Evolutionary conservation across 768 basidiomycete species (phyloP).

Genomic region (Coprinellus aureogranulatus): DNA sequence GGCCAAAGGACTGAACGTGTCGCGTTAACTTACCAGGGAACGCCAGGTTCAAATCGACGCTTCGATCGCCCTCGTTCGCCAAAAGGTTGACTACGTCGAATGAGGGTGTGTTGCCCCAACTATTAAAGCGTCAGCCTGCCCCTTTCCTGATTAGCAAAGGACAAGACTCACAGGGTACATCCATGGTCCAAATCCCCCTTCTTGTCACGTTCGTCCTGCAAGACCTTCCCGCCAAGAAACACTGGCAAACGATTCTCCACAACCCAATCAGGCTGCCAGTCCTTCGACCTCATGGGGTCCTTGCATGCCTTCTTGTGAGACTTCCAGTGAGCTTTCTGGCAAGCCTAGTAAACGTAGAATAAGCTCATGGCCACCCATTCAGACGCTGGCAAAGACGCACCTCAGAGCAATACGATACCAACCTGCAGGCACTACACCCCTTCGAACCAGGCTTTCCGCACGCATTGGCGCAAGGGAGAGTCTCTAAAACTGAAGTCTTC

Average conservation of each 20-base stretch:
- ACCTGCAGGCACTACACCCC: conserved; percentile 21
- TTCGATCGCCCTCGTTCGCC: conserved; percentile 13
- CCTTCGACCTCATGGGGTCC: conserved; percentile 6
- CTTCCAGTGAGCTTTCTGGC: conserved; percentile 3
- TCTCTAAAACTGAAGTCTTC: background rate
- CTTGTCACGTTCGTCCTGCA: background rate
- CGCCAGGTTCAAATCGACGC: conserved; percentile 17
- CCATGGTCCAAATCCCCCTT: background rate
- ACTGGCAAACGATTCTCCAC: conserved; percentile 12
- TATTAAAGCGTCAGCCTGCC: background rate
- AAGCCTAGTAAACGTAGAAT: background rate
- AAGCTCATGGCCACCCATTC: background rate
- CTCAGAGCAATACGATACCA: conserved; percentile 41
- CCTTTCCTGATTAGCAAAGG: too few species aligned
- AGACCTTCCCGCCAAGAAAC: conserved; percentile 5
- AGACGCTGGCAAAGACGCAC: background rate
- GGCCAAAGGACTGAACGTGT: background rate
- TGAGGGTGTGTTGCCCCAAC: conserved; percentile 24
- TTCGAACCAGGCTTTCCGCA: conserved; percentile 29
- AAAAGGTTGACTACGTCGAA: conserved; percentile 19
- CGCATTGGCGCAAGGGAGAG: conserved; percentile 31
- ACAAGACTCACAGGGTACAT: conserved; percentile 4
- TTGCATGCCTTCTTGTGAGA: conserved; percentile 15
- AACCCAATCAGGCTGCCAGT: conserved; percentile 17
- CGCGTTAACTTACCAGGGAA: conserved; percentile 17